Conservation (phyloP, 148 eudicot species). For the Cornus suecica region DNA sequence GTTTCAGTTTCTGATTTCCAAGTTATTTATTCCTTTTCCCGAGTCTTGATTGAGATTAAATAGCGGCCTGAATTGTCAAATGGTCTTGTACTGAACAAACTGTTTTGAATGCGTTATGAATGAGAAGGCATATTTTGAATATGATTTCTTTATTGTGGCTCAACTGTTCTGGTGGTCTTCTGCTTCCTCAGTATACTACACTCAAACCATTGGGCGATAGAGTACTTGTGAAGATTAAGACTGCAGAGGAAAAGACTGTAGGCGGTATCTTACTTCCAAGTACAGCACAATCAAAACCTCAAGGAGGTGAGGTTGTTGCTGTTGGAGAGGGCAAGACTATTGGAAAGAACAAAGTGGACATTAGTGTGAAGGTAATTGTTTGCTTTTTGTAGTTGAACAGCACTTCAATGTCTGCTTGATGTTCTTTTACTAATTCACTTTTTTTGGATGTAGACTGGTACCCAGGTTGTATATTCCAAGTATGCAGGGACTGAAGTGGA, state of each 20-base stretch:
- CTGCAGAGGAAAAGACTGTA: constrained; percentile 60
- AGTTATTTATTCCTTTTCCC: no score
- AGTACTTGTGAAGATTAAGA: constrained; percentile 68
- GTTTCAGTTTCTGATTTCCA: no score
- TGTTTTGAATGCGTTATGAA: background rate
- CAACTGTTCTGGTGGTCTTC: background rate
- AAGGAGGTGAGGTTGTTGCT: constrained; percentile 86
- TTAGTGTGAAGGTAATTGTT: constrained; percentile 54
- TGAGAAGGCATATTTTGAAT: background rate
- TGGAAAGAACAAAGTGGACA: constrained; percentile 63
- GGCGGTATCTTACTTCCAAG: constrained; percentile 89
- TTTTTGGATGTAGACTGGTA: constrained; percentile 58
- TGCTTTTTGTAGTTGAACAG: background rate
- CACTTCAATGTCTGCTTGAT: background rate
- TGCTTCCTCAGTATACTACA: constrained; percentile 59
- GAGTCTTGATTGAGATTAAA: background rate
- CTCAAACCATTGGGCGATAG: constrained; percentile 83
- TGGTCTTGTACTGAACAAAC: background rate
- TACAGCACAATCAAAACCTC: constrained; percentile 67
- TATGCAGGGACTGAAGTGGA: constrained; percentile 91
- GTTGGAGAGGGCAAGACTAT: constrained; percentile 77
- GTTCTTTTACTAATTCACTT: background rate
- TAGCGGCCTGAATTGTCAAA: background rate
- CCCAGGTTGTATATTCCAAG: constrained; percentile 76
- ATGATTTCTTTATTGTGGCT: background rate